Base-by-base conservation (phyloP, 768 basidiomycete genomes). In the Tulasnella sp. region DNA sequence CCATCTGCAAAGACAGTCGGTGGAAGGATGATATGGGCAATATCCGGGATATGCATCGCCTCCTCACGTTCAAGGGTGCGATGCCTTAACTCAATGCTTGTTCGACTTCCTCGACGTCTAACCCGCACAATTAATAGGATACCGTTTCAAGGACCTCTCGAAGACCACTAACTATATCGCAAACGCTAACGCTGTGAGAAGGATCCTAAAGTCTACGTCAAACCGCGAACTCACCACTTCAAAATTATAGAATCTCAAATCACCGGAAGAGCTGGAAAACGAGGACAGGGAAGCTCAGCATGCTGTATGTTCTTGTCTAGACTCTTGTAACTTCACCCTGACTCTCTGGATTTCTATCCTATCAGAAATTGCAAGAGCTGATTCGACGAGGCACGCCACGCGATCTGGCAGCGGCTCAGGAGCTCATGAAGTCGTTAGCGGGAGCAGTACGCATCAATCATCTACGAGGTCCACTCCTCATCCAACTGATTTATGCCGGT, bases 1-100 rank as follows among this genome's bases (percentile, higher is more conserved):
- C 89, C 2, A 91, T 99, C 62, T 98, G 96, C 78, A 78, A 83
- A 0, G 89, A 91, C 37, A 92, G 90, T 62, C 88, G 95, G 78
- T 95, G 94, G 89, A 94, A 92, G 79, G 97, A 98, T 73, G 96
- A 98, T 80, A 82, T 99, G 63, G 93, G 92, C 9, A 98, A 98
- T 77, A 97, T 99, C 73, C 81, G 96, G 76, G 97, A 99, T 81
- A 99, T 99, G 97, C 93, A 98, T 80, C 83, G 96, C 29, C 80
- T 99, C 69, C 80, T 99, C 76, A 90, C 88, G 6, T 98, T 95
- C 85, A 99, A 98, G 79, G 97, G 96, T 75, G 89, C 17, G 71
- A 44, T 8, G 22, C 39, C 14, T 29, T 17, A 16, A 11, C 67
- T 59, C 36, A 40, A 16, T 67, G 19, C 32, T 34, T 36, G 5